Percentiles rank a stretch among this genome's conserved stretches.
Evolutionary conservation across 2,329 filamentous ascomycete genomes (phyloP).

Genomic region (Lasiodiplodia sp.): DNA sequence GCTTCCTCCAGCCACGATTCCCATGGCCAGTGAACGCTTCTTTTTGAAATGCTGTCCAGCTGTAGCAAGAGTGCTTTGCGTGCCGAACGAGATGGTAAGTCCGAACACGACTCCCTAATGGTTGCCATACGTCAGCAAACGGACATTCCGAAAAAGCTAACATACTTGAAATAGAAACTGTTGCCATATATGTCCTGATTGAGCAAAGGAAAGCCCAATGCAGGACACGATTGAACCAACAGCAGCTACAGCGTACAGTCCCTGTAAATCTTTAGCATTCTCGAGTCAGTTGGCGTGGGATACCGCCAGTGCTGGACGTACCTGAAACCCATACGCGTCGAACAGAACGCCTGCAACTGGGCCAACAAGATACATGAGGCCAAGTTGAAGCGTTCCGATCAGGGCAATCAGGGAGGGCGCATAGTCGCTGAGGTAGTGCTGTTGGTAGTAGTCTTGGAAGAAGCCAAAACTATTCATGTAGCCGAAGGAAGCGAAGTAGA

Average conservation of each 20-base stretch:
- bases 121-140: no score
- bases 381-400: constrained; percentile 4
- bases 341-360: constrained; percentile 8
- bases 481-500: constrained; percentile 13
- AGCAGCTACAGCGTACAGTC: constrained; percentile 6
- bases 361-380: constrained; percentile 5
- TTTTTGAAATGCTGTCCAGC: constrained; percentile 29
- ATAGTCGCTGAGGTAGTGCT: constrained; percentile 33
- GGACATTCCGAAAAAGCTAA: neutral
- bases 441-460: constrained; percentile 45
- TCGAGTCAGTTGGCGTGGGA: no score
- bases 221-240: neutral
- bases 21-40: constrained; percentile 28
- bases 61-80: constrained; percentile 27
- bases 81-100: constrained; percentile 27
- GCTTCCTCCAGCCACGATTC: constrained; percentile 27
- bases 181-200: constrained; percentile 6
- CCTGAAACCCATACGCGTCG: constrained; percentile 8
- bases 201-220: constrained; percentile 12
- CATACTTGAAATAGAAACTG: constrained; percentile 12
- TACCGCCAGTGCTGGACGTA: neutral
- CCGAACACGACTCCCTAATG: constrained; percentile 28
- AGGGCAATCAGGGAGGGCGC: constrained; percentile 1
- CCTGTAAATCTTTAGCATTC: neutral
- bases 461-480: constrained; percentile 37